Conservation (phyloP, 2,329 filamentous ascomycete species). For the Penicillium hordei region DNA sequence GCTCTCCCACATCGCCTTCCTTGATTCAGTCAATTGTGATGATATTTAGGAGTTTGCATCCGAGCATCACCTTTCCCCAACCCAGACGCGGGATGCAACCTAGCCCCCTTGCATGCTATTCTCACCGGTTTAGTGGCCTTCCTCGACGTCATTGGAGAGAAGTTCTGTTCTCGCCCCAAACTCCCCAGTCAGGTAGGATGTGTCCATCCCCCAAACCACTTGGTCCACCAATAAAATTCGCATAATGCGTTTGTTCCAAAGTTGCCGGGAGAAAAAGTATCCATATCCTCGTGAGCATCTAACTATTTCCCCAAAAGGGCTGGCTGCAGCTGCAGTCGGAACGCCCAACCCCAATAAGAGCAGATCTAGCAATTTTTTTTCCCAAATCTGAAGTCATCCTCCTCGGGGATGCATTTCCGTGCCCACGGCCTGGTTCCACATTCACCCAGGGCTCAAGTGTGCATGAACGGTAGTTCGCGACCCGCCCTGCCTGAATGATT, state of each 20-base stretch:
- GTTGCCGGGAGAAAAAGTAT: background rate
- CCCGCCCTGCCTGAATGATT: background rate
- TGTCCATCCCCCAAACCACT: background rate
- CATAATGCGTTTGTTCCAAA: background rate
- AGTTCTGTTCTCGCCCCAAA: constrained; percentile 3
- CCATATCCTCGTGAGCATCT: constrained; percentile 1
- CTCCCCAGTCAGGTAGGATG: background rate
- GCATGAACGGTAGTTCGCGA: constrained; percentile 25
- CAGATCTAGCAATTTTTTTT: no score
- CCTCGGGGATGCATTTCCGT: constrained; percentile 1
- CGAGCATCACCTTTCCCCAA: constrained; percentile 2
- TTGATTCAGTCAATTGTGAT: background rate
- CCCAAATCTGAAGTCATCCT: background rate
- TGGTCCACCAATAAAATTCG: background rate
- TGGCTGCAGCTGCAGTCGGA: background rate
- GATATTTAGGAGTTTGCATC: constrained; percentile 14
- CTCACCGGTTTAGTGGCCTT: constrained; percentile 9
- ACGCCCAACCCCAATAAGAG: background rate
- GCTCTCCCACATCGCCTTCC: background rate
- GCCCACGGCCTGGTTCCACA: background rate
- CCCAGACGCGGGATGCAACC: constrained; percentile 17
- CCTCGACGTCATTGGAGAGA: constrained; percentile 12
- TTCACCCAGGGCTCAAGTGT: constrained; percentile 10
- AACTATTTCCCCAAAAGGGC: background rate
- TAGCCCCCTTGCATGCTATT: constrained; percentile 20